These are phyloP conservation scores for Triticum dicoccoides DNA, from an alignment of 176 grass and related monocot genomes.

Conservation along the genomic window DNA sequence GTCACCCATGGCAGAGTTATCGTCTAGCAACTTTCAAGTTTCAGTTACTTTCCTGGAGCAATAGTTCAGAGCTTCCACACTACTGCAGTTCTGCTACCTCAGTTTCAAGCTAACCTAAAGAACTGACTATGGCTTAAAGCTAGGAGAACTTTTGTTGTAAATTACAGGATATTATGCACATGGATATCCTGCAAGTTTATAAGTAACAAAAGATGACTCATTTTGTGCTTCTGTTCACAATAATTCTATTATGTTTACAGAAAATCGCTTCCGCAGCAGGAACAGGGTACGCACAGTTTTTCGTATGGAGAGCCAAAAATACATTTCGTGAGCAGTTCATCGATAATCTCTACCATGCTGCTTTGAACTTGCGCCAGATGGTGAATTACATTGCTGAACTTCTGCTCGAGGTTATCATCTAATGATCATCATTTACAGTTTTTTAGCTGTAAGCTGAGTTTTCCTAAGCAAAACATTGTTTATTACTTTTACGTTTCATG, in stretches of 20 bases:
- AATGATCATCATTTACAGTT: not conserved
- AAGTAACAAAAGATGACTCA: not conserved
- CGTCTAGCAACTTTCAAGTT: not conserved
- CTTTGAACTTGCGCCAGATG: slow-evolving; percentile 68
- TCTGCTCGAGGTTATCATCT: slow-evolving; percentile 51
- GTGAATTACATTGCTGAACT: slow-evolving; percentile 55
- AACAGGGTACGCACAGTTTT: slow-evolving; percentile 39
- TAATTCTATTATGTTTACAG: slow-evolving; percentile 42
- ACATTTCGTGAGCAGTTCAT: slow-evolving; percentile 49
- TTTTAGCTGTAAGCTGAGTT: slow-evolving; percentile 1
- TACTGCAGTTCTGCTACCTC: slow-evolving; percentile 36
- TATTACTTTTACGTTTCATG: slow-evolving; percentile 1
- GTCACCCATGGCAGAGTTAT: not conserved
- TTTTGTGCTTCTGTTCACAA: slow-evolving; percentile 12
- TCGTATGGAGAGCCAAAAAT: slow-evolving; percentile 65
- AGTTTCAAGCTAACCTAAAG: not conserved
- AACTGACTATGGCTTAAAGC: not conserved
- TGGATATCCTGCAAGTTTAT: not conserved
- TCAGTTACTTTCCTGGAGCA: not conserved
- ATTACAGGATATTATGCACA: not conserved
- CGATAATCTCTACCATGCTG: slow-evolving; percentile 64
- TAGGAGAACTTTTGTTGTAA: not conserved
- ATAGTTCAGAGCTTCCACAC: slow-evolving; percentile 5
- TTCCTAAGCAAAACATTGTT: not conserved
- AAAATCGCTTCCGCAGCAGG: slow-evolving; percentile 41